Percentiles rank a stretch among this genome's conserved stretches.
Evolutionary conservation across 2,329 filamentous ascomycete genomes (phyloP).

Genomic region (Aurifilum marmelostoma): DNA sequence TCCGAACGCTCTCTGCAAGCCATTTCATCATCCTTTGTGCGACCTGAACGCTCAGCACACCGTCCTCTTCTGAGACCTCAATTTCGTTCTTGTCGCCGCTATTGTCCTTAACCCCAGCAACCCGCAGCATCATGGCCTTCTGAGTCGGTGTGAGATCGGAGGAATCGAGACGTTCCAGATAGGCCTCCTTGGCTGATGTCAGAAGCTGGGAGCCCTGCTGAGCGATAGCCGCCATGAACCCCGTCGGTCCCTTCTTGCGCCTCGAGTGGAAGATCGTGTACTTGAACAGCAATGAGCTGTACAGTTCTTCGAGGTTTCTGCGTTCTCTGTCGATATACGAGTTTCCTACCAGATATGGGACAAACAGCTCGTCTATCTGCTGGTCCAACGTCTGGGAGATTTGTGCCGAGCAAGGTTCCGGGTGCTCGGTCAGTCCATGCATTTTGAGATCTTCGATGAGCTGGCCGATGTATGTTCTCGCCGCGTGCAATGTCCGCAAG

Average conservation of each 20-base stretch:
- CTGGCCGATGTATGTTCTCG: constrained; percentile 82
- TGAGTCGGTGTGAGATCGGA: constrained; percentile 87
- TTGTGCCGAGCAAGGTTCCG: constrained; percentile 85
- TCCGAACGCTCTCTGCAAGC: constrained; percentile 91
- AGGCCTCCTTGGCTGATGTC: constrained; percentile 85
- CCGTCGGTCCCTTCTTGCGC: constrained; percentile 84
- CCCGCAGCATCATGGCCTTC: constrained; percentile 84
- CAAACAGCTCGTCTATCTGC: constrained; percentile 77
- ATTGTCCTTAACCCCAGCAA: constrained; percentile 81
- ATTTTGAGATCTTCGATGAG: constrained; percentile 92
- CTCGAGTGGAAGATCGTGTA: constrained; percentile 93
- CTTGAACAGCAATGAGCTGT: constrained; percentile 92
- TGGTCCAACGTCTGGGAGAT: constrained; percentile 76
- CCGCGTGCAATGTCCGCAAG: constrained; percentile 85
- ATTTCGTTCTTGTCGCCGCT: constrained; percentile 81
- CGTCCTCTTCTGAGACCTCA: constrained; percentile 89
- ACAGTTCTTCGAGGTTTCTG: constrained; percentile 75
- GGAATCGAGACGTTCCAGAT: constrained; percentile 85
- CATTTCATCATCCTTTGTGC: constrained; percentile 98
- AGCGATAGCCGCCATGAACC: constrained; percentile 89
- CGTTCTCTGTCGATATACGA: constrained; percentile 72
- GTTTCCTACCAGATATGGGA: constrained; percentile 70
- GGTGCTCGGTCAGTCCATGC: constrained; percentile 93
- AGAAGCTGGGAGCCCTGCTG: constrained; percentile 89
- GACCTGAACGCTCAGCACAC: constrained; percentile 77